Evolutionary conservation across 768 basidiomycete genomes (phyloP).

Genomic region (Boletellus ananas): DNA sequence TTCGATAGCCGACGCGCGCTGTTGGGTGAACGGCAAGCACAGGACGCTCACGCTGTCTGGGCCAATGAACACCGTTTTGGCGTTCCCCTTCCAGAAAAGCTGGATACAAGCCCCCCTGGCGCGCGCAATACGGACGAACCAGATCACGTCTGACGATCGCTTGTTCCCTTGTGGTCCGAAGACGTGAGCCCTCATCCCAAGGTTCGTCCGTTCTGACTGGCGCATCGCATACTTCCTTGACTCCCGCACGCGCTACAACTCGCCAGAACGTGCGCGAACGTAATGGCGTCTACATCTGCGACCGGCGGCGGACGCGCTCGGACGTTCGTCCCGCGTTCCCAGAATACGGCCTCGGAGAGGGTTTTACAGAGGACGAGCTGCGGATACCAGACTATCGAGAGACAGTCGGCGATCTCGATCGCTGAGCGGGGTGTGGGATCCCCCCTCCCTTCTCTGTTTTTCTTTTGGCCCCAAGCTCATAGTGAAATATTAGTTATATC

Average conservation of each 20-base stretch:
- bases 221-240: not conserved
- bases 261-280: conserved; percentile 63
- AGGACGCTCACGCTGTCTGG: conserved; percentile 18
- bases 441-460: not conserved
- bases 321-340: conserved; percentile 43
- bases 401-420: conserved; percentile 30
- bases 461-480: not conserved
- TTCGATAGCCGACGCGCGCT: conserved; percentile 39
- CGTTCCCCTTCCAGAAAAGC: conserved; percentile 17
- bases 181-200: conserved; percentile 34
- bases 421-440: conserved; percentile 48
- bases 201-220: not conserved
- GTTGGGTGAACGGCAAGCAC: conserved; percentile 55
- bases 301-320: conserved; percentile 51
- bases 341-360: conserved; percentile 48
- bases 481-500: conserved; percentile 48
- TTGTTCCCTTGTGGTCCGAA: conserved; percentile 24
- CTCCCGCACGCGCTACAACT: not conserved
- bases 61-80: conserved; percentile 9
- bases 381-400: conserved; percentile 40
- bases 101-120: conserved; percentile 47
- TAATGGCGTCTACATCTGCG: conserved; percentile 67
- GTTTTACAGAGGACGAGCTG: conserved; percentile 59
- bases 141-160: conserved; percentile 46
- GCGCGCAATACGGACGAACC: conserved; percentile 55